Conservation (phyloP, 2,329 filamentous ascomycete species). For the Orbilia brochopaga region DNA sequence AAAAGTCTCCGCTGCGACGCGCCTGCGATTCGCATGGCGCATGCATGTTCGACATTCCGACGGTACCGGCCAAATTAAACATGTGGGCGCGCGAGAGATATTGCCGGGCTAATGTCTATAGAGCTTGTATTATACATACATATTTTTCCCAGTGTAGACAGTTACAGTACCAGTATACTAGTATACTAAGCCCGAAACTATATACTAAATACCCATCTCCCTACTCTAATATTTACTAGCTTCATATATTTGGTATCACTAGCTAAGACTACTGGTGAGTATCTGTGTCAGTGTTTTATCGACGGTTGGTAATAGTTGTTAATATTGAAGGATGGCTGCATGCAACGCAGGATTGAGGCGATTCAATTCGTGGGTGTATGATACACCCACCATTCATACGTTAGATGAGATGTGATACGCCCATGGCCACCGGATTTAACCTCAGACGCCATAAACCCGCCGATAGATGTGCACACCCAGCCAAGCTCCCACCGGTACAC, state of each 20-base stretch:
- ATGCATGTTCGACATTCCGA: not conserved
- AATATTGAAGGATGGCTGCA: no score
- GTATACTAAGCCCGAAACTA: no score
- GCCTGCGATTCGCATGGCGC: not conserved
- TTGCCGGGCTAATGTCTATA: not conserved
- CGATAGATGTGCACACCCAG: constrained; percentile 1
- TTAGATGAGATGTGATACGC: no score
- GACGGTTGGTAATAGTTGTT: no score
- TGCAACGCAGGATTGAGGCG: not conserved
- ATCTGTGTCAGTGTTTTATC: no score
- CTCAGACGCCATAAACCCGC: not conserved
- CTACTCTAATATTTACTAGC: no score
- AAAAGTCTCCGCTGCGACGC: constrained; percentile 1
- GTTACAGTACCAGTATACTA: no score
- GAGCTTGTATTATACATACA: no score
- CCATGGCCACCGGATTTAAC: not conserved
- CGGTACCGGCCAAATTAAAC: not conserved
- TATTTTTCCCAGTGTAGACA: no score
- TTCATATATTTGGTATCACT: no score
- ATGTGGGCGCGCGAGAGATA: not conserved
- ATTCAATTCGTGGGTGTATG: not conserved
- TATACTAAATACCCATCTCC: no score
- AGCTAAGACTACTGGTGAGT: no score
- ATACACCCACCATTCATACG: not conserved
- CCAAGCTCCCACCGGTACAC: not conserved